Conservation (phyloP, 208 protist genomes). For the Leishmania lainsoni region DNA sequence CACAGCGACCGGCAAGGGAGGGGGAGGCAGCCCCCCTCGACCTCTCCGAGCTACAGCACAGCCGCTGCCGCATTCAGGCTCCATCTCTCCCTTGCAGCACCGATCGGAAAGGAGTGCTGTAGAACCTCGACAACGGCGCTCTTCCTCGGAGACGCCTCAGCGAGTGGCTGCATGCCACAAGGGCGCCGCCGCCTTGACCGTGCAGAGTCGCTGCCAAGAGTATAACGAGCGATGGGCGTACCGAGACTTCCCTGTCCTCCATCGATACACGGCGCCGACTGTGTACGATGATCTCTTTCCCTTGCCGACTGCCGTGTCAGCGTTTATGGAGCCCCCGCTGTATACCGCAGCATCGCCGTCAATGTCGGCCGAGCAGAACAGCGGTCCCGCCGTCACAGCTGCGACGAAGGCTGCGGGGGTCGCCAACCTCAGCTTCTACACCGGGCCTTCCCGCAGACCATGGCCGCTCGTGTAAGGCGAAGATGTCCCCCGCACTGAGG, state of each 20-base stretch:
- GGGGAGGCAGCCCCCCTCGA: background rate
- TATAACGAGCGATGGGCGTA: constrained; percentile 30
- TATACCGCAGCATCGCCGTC: background rate
- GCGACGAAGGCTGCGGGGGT: background rate
- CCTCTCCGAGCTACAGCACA: background rate
- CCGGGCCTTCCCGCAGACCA: constrained; percentile 23
- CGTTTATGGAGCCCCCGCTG: constrained; percentile 10
- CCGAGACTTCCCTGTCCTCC: constrained; percentile 10
- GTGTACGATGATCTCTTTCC: constrained; percentile 38
- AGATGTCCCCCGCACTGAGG: background rate
- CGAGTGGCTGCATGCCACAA: background rate
- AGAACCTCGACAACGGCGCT: background rate
- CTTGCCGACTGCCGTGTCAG: constrained; percentile 19
- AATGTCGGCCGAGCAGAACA: background rate
- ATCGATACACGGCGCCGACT: constrained; percentile 20
- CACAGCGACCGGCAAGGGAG: background rate
- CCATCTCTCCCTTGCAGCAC: background rate
- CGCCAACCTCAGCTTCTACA: constrained; percentile 18
- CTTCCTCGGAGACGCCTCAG: background rate
- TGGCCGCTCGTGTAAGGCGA: constrained; percentile 6
- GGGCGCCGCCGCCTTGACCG: background rate
- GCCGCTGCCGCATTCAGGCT: background rate
- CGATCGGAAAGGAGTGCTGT: background rate
- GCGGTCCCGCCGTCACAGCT: background rate
- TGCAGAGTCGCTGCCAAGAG: background rate